Evolutionary conservation across 202 grass and related monocot genomes (phyloP).

Genomic region (Hordeum pubiflorum): DNA sequence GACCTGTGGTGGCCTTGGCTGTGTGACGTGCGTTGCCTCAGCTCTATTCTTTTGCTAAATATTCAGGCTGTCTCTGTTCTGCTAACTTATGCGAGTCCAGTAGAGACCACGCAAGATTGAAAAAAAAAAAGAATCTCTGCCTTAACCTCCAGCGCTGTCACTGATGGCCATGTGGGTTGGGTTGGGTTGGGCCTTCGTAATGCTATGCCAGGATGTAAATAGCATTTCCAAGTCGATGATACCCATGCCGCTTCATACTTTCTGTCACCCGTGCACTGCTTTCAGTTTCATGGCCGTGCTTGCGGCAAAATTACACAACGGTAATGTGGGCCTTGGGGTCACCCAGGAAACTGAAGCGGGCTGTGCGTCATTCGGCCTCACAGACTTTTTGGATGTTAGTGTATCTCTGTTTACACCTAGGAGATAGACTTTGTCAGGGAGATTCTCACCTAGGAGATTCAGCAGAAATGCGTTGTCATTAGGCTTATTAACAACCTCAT

Average conservation of each 20-base stretch:
- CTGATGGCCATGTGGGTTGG: neutral
- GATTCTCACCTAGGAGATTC: neutral
- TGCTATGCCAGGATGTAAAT: slow-evolving; percentile 26
- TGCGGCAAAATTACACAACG: neutral
- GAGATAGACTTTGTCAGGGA: too few species aligned
- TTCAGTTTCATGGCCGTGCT: neutral
- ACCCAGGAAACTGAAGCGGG: neutral
- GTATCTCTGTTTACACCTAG: too few species aligned
- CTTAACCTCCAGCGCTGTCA: neutral
- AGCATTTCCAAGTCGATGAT: slow-evolving; percentile 10
- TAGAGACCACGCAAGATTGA: neutral
- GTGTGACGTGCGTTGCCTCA: neutral
- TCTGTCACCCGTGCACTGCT: neutral
- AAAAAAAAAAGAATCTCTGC: neutral
- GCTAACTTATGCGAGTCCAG: neutral
- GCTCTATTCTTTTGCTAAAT: neutral
- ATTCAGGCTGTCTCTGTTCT: neutral
- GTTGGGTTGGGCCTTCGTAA: neutral
- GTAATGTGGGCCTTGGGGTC: too few species aligned
- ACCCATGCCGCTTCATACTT: neutral
- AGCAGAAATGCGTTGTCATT: neutral
- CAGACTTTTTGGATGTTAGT: too few species aligned
- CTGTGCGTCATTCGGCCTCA: neutral
- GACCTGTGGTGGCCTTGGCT: neutral
- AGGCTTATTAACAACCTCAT: too few species aligned